phyloP scores from a whole-genome alignment of 2,329 filamentous ascomycete genomes.

The Neoarthrinium moseri region DNA sequence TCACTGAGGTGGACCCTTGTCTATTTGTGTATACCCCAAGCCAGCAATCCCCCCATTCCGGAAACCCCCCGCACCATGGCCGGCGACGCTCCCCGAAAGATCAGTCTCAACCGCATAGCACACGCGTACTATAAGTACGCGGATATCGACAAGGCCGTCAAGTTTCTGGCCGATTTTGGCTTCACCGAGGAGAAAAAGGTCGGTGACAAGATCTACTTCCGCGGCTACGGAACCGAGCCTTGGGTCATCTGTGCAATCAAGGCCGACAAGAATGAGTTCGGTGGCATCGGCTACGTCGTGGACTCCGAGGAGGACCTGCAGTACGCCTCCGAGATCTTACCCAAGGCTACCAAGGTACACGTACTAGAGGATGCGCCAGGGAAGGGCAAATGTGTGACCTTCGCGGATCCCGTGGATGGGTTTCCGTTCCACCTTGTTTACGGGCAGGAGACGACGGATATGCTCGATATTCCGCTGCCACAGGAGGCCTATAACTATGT shows the following conservation, averaged over 20 bases:
- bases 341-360: constrained; percentile 45
- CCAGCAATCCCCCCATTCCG: neutral
- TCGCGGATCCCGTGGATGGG: constrained; percentile 52
- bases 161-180: constrained; percentile 49
- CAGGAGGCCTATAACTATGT: constrained; percentile 46
- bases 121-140: constrained; percentile 49
- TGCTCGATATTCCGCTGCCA: constrained; percentile 35
- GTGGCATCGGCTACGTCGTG: constrained; percentile 58
- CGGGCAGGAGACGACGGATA: constrained; percentile 44
- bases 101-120: constrained; percentile 30
- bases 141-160: constrained; percentile 37
- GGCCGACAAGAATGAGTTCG: constrained; percentile 48
- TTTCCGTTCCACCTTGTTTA: constrained; percentile 58
- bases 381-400: constrained; percentile 50
- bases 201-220: constrained; percentile 52
- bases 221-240: constrained; percentile 60
- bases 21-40: neutral
- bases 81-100: constrained; percentile 21
- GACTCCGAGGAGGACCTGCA: constrained; percentile 55
- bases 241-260: constrained; percentile 56
- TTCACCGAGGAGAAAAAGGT: constrained; percentile 37
- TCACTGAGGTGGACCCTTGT: too few species aligned
- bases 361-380: constrained; percentile 50
- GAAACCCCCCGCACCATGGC: constrained; percentile 19
- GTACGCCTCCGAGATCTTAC: constrained; percentile 44